Evolutionary conservation across 2,329 filamentous ascomycete species (phyloP).

Genomic region (Claviceps paspali): DNA sequence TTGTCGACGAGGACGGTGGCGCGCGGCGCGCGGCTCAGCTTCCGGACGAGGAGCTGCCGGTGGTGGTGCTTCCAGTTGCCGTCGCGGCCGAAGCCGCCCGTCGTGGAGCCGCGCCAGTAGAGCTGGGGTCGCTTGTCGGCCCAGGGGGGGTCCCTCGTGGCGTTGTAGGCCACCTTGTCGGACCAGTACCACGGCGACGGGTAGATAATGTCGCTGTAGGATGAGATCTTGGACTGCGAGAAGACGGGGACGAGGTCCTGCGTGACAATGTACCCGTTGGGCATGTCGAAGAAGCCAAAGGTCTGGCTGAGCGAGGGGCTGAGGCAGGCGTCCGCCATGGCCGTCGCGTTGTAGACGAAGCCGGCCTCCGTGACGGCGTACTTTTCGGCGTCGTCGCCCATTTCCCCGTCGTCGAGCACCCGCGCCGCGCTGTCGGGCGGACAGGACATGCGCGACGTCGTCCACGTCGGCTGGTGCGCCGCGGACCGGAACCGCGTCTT

Average conservation of each 20-base stretch:
- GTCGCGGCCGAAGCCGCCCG: constrained; percentile 78
- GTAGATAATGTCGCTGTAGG: constrained; percentile 82
- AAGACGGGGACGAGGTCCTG: constrained; percentile 91
- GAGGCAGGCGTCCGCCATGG: constrained; percentile 80
- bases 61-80: constrained; percentile 90
- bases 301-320: constrained; percentile 64
- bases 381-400: constrained; percentile 48
- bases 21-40: constrained; percentile 49
- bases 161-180: constrained; percentile 67
- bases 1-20: constrained; percentile 80
- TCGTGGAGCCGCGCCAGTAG: constrained; percentile 95
- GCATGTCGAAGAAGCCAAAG: constrained; percentile 86
- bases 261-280: constrained; percentile 65
- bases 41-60: constrained; percentile 71
- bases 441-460: constrained; percentile 78
- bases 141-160: constrained; percentile 57
- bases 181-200: constrained; percentile 97
- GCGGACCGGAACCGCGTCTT: constrained; percentile 78
- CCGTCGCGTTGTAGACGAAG: constrained; percentile 77
- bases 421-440: constrained; percentile 65
- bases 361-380: constrained; percentile 63
- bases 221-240: constrained; percentile 87
- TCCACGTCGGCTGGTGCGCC: constrained; percentile 82
- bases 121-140: constrained; percentile 57
- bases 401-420: constrained; percentile 47